A percentile compares a stretch with the other conserved stretches of the same genome.
Evolutionary conservation across 176 grass and related monocot genomes (phyloP).

Genomic region (Zea luxurians): DNA sequence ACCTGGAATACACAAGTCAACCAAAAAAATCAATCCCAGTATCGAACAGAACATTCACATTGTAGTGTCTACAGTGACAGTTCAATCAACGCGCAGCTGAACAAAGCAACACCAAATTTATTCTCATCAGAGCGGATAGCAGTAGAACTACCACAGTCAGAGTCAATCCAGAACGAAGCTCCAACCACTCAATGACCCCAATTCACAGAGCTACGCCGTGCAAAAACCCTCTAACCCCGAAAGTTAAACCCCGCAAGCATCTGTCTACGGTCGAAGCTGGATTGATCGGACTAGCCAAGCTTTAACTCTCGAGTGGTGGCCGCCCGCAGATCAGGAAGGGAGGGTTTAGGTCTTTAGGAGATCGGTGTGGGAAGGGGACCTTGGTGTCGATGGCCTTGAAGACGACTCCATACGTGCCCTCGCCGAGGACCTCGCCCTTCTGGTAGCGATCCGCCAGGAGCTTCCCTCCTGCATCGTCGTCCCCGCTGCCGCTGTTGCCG

Average conservation of each 20-base stretch:
- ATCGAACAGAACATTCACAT: background rate
- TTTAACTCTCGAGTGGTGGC: background rate
- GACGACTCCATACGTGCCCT: conserved; percentile 92
- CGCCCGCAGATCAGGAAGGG: conserved; percentile 38
- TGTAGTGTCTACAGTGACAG: background rate
- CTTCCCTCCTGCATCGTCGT: conserved; percentile 53
- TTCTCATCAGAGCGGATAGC: background rate
- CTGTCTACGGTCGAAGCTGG: background rate
- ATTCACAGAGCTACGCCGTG: conserved; percentile 3
- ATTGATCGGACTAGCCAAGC: background rate
- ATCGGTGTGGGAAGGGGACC: conserved; percentile 15
- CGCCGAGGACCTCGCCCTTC: conserved; percentile 81
- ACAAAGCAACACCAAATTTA: background rate
- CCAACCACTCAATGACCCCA: background rate
- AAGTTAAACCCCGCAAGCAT: background rate
- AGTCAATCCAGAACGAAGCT: background rate
- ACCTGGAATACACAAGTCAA: background rate
- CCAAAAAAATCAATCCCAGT: background rate
- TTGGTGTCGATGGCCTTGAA: conserved; percentile 93
- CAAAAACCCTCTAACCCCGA: conserved; percentile 5
- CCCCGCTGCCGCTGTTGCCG: conserved; percentile 53
- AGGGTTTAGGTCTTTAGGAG: conserved; percentile 24
- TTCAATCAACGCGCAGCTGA: conserved; percentile 6
- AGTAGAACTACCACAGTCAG: background rate
- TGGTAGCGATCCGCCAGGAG: conserved; percentile 77